Base-by-base conservation (phyloP, 495 filamentous ascomycete species). In the Xylaria palmicola region DNA sequence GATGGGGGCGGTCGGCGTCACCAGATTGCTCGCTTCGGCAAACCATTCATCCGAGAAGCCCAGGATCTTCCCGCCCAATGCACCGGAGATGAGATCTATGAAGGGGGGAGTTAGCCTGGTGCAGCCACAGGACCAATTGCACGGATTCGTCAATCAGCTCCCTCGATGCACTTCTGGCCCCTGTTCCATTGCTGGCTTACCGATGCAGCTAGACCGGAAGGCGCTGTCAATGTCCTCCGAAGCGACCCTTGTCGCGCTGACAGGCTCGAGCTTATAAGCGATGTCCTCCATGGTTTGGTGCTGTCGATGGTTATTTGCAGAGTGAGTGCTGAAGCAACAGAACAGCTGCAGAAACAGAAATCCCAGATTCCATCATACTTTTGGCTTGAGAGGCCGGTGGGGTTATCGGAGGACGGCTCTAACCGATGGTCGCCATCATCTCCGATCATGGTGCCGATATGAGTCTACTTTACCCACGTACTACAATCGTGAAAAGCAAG, bases 41-140 rank as follows among this genome's bases (percentile, higher is more conserved):
- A 96, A 97, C 83, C 86, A 97, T 76, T 97, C 86, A 73, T 97
- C 90, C 47, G 88, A 91, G 77, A 85, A 88, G 56, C 85, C 79
- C 64, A 96, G 82, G 63, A 96, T 81, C 59, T 82, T 83, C 64
- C 88, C 88, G 73, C 87, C 88, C 34, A 97, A 83, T 24, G 83
- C 78, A 15, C 84, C 80, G 34, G 90, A 93, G 63, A 92, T 83
- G 52, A 96, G 81, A 75, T 96, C 92, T 90, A 30, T 47, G 34
- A 20, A 50, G 29, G 48, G n/a, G 19, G 19, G 32, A 47, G 48
- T 70, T 59, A 70, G 69, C 54, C 6, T 43, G 43, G 19, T 7
- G 30, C 22, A 41, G 26, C 15, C 51, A 43, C 26, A 19, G 12
- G 17, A 32, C n/a, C 9, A 34, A 47, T 19, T 19, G 37, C 40